Evolutionary conservation across 1,284 basidiomycete species (phyloP).

Genomic region (Tilletia horrida): DNA sequence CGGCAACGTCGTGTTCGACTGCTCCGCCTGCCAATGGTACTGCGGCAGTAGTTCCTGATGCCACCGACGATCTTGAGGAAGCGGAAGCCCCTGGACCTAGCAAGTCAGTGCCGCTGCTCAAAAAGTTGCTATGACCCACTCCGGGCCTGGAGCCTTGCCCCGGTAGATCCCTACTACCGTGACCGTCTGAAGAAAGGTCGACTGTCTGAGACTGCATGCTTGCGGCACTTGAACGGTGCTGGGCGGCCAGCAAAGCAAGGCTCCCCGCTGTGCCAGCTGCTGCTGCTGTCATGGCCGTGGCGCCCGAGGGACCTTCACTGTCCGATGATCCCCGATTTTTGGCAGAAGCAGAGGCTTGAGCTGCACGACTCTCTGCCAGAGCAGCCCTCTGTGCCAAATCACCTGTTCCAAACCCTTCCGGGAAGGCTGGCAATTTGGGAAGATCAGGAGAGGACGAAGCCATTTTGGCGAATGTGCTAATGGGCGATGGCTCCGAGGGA

Average conservation of each 20-base stretch:
- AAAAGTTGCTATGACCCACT: constrained; percentile 1
- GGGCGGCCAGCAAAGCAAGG: neutral
- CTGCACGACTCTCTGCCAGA: neutral
- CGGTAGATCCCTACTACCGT: neutral
- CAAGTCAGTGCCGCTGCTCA: constrained; percentile 9
- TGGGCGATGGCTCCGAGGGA: neutral
- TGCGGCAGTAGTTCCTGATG: neutral
- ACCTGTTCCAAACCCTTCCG: neutral
- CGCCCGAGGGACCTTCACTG: neutral
- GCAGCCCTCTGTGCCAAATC: neutral
- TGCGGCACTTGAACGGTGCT: neutral
- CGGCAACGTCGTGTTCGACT: neutral
- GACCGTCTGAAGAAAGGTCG: neutral
- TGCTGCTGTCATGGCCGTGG: neutral
- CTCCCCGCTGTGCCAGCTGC: neutral
- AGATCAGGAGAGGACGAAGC: neutral
- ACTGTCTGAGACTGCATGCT: neutral
- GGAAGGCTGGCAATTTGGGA: constrained; percentile 1
- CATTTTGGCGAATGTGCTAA: neutral
- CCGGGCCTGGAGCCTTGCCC: neutral
- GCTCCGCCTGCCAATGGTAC: no score
- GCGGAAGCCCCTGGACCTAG: neutral
- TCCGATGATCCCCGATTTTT: neutral
- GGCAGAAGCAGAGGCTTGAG: neutral
- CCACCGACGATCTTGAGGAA: neutral